Base-by-base conservation (phyloP, 495 filamentous ascomycete genomes). In the Talaromyces liani region DNA sequence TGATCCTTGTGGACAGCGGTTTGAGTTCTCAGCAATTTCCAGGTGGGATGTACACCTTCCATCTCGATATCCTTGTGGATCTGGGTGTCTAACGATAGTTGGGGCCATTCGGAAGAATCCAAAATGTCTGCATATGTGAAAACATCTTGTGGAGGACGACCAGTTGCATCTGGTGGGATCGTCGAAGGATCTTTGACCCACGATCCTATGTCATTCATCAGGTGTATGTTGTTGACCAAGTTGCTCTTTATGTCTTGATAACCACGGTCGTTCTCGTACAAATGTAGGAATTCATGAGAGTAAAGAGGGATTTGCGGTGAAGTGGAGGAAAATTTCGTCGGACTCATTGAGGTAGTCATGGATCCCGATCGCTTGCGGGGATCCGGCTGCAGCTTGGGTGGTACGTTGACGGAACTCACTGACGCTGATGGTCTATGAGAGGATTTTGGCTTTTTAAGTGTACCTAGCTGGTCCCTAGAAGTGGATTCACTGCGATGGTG, bases 391-490 rank as follows among this genome's bases (percentile, higher is more conserved):
- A 75, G 67, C 31, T 68, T 65, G 25, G 73, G 72, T 51, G 64
- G 65, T 77, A 66, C 75, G 8, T 80, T 72, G 31, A 81, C 78
- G n/a, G 83, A 86, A 64, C 82, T 85, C 63, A 89, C 75, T 0
- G 92, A 96, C 47, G 84, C 82, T 6, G 84, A 90, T 4, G 86
- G 69, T 47, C 86, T 87, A 75, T 96, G 93, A 58, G 79, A 84
- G 12, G 80, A 89, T 70, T 96, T 96, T 0, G 87, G 67, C 67
- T 88, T 91, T 71, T 96, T 97, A 6, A 80, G 66, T 10, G 82
- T 73, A 16, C 84, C 82, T 6, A 79, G 84, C 56, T 81, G 82
- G 66, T 89, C 88, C 36, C 84, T 78, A 4, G 66, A 61, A 53
- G 64, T 65, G 71, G 84, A 77, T 71, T 88, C 73, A 68, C 79